Evolutionary conservation across 352 stramenopile genomes (phyloP), one percentile per base, ranked within the genome.

Genomic region (Phytophthora sojae): DNA sequence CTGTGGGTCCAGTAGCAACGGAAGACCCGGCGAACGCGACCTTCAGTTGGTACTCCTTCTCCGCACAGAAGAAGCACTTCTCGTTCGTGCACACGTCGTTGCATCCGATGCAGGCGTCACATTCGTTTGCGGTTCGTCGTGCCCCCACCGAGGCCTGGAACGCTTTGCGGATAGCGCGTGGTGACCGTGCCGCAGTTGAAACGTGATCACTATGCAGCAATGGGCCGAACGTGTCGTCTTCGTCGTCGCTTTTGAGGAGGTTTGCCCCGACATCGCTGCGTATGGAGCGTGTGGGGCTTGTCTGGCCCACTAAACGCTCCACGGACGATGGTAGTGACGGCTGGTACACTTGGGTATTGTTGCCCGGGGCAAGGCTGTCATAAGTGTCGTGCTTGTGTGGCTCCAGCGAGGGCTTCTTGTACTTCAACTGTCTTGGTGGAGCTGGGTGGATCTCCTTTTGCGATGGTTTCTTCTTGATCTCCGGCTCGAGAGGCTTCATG

Each of bases 91-190:
- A 94, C 5, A 94, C 83, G 32, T 94, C 86, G 56, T 94, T 94
- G 69, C 86, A 94, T 57, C 80, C 76, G 21, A 93, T 89, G 65
- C 86, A 94, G n/a, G 86, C 86, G 57, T 94, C 79, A 17, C 86
- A 94, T 30, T 76, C 75, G 52, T 88, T 81, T 0, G 79, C 64
- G 4, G 56, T 79, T 60, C 70, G 70, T 63, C 70, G 73, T 17
- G 64, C 52, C 42, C 69, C 60, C 59, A 61, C 45, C 61, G 74
- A 75, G 17, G 52, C 52, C 32, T 77, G 69, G 45, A 76, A 69
- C n/a, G 49, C 30, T 52, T 72, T 68, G 7, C 49, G 69, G 25
- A 56, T 61, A 26, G 50, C 37, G 35, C 60, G 50, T 55, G 66
- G 67, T 32, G 66, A 78, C 21, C 52, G 61, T 11, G 57, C 50